phyloP scores from a whole-genome alignment of 441 rosid species.

The Populus hybrid region DNA sequence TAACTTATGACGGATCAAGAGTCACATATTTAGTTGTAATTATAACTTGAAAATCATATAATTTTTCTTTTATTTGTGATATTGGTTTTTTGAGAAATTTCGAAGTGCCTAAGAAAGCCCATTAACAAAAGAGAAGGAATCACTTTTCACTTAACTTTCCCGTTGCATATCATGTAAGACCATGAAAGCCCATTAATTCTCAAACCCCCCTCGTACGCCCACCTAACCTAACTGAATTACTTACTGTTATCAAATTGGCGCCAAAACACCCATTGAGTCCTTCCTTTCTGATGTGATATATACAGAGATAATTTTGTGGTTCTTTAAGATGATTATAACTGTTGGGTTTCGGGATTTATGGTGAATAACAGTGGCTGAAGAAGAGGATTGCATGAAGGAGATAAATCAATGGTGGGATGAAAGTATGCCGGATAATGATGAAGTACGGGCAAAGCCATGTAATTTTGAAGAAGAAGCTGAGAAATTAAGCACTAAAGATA shows the following conservation, averaged over 20 bases:
- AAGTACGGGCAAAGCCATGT: not conserved
- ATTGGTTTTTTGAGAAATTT: not conserved
- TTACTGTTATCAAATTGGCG: no score
- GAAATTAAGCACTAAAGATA: constrained; percentile 16
- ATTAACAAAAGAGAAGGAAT: not conserved
- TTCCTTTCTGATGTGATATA: not conserved
- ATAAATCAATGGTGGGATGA: constrained; percentile 44
- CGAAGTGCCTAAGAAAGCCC: not conserved
- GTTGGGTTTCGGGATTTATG: no score
- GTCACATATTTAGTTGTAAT: no score
- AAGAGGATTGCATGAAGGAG: constrained; percentile 29
- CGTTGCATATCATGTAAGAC: not conserved
- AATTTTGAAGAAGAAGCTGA: no score
- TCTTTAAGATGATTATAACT: no score
- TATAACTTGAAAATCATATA: no score
- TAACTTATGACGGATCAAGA: no score
- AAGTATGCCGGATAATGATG: constrained; percentile 19
- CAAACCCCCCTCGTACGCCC: not conserved
- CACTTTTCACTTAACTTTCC: not conserved
- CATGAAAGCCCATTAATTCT: not conserved
- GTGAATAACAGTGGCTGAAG: no score
- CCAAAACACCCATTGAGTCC: constrained; percentile 6
- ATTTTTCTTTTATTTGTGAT: no score
- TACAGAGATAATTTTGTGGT: no score
- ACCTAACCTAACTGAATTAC: no score